These are phyloP conservation scores for Paecilomyces sp. DNA, from an alignment of 2,329 filamentous ascomycete genomes.

Conservation along the genomic window DNA sequence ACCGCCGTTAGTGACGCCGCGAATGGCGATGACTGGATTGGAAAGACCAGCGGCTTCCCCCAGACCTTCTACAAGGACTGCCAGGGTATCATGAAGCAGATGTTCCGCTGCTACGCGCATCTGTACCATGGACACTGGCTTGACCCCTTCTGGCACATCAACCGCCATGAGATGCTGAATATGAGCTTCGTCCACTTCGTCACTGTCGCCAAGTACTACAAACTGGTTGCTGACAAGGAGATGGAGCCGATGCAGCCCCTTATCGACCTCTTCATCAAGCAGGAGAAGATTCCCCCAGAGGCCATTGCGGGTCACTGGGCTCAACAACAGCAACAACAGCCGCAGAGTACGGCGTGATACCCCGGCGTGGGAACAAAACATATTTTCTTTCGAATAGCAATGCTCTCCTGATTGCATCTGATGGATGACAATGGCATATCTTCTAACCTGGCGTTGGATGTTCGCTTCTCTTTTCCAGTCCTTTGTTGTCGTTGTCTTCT, in stretches of 20 bases:
- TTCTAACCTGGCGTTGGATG: background rate
- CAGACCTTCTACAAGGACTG: constrained; percentile 83
- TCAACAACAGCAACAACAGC: constrained; percentile 17
- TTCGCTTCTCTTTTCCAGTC: background rate
- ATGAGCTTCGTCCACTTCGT: constrained; percentile 84
- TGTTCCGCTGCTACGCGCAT: constrained; percentile 97
- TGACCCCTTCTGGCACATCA: constrained; percentile 76
- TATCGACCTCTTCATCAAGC: constrained; percentile 84
- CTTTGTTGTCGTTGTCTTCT: background rate
- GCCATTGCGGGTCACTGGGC: constrained; percentile 39
- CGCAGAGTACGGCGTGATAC: background rate
- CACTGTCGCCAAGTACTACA: constrained; percentile 69
- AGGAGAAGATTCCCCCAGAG: constrained; percentile 76
- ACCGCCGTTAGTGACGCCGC: background rate
- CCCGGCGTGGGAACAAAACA: background rate
- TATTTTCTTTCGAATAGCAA: background rate
- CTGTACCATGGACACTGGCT: constrained; percentile 95
- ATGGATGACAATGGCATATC: background rate
- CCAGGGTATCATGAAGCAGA: constrained; percentile 91
- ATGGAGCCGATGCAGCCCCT: constrained; percentile 93
- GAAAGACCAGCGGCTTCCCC: constrained; percentile 88
- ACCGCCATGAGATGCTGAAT: constrained; percentile 65
- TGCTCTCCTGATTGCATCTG: background rate
- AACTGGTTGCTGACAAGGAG: constrained; percentile 81
- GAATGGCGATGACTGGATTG: constrained; percentile 67